Percentiles rank a stretch among this genome's conserved stretches.
Evolutionary conservation across 129 eudicot species (phyloP).

Genomic region (Erigeron canadensis): DNA sequence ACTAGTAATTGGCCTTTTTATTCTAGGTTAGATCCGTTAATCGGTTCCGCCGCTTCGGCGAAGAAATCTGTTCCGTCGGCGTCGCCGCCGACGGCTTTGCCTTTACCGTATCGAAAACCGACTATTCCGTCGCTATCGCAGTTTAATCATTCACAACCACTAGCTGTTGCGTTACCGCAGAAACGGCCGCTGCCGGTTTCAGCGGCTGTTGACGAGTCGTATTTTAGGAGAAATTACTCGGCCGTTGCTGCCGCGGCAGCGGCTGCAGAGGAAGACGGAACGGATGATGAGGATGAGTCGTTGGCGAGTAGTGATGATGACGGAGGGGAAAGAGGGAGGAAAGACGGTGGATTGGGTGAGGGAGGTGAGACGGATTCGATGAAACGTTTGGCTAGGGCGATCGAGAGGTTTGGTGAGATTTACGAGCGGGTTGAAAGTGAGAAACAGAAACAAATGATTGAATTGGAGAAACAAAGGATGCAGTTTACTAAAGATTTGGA

Average conservation of each 20-base stretch:
- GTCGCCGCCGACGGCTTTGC: conserved; percentile 44
- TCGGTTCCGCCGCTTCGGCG: conserved; percentile 48
- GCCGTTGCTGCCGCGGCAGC: conserved; percentile 95
- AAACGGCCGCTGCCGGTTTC: conserved; percentile 32
- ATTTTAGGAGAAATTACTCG: conserved; percentile 78
- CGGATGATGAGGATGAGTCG: conserved; percentile 46
- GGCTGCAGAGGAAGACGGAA: conserved; percentile 51
- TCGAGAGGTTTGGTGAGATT: conserved; percentile 74
- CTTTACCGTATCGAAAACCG: conserved; percentile 37
- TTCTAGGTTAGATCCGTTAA: conserved; percentile 51
- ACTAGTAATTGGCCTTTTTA: conserved; percentile 67
- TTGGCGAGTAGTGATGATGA: conserved; percentile 45
- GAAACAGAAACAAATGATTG: conserved; percentile 85
- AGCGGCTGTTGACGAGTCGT: conserved; percentile 49
- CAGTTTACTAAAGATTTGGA: conserved; percentile 85
- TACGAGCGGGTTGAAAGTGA: conserved; percentile 77
- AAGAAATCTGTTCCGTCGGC: conserved; percentile 33
- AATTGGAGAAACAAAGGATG: conserved; percentile 91
- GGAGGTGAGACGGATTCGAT: conserved; percentile 49
- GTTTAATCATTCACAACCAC: conserved; percentile 21
- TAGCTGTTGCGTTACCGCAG: conserved; percentile 49
- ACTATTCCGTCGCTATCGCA: conserved; percentile 5
- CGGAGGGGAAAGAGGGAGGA: conserved; percentile 28
- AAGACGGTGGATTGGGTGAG: conserved; percentile 25
- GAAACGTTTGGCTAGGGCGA: conserved; percentile 70